Evolutionary conservation across 768 basidiomycete genomes (phyloP), one percentile per base, ranked within the genome.

Genomic region (Cystobasidium ongulense): DNA sequence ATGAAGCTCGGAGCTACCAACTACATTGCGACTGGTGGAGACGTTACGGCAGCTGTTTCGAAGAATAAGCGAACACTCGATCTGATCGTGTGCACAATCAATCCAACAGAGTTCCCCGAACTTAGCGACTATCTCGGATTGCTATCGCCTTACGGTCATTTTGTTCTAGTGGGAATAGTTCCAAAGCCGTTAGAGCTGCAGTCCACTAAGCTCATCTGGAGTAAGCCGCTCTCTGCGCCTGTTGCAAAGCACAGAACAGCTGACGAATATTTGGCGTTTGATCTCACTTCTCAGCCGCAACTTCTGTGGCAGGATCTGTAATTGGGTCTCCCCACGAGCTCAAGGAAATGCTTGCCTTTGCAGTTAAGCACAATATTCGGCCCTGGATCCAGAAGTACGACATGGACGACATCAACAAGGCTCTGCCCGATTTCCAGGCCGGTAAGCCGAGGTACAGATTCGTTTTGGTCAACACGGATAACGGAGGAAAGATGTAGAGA

Each of bases 291-390:
- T n/a, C n/a, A 33, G 29, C 21, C 23, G 31, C 17, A 10, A 61
- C 35, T 2, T 15, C 57, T 10, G 62, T 82, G 35, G 77, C 81
- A 38, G 79, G 78, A n/a, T 79, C 78, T 33, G 80, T 81, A 74
- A 84, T 87, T 52, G 87, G 86, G 46, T 86, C 83, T 79, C 86
- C 85, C 80, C 81, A 83, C 63, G 87, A 87, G 76, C 83, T 84
- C 13, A 33, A 33, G 23, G 83, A 83, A 57, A 88, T 87, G 87
- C 82, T 87, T 39, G 78, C 85, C 61, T 83, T 88, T 41, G 86
- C 85, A 1, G 83, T 82, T 10, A 81, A 86, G 74, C 85, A 87
- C 78, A 81, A 81, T 1, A 81, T 88, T 74, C 84, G 83, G 77
- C 83, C 84, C 18, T 85, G 83, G 81, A 78, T 82, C 36, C 63